Percentiles rank a stretch among this genome's conserved stretches.
Evolutionary conservation across 2,329 filamentous ascomycete genomes (phyloP).

Genomic region (Plectosphaerella plurivora): DNA sequence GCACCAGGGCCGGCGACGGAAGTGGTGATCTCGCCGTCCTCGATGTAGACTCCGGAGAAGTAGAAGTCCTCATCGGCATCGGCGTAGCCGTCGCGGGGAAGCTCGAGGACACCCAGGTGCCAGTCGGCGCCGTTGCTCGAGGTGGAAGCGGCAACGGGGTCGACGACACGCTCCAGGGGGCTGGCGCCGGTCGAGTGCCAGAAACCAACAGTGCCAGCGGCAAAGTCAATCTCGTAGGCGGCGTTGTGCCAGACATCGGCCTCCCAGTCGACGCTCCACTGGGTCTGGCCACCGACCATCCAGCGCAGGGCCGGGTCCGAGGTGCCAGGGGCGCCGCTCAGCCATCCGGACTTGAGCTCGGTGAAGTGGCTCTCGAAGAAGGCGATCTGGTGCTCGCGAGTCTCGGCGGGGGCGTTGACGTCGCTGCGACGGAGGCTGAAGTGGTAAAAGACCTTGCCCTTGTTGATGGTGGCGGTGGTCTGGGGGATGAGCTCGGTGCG

Average conservation of each 20-base stretch:
- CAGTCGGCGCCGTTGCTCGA: conserved; percentile 67
- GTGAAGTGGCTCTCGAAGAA: conserved; percentile 70
- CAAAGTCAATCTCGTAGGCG: conserved; percentile 70
- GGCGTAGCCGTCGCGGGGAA: conserved; percentile 52
- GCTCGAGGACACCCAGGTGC: conserved; percentile 67
- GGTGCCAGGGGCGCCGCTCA: conserved; percentile 39
- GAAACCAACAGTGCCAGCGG: conserved; percentile 56
- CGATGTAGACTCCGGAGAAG: conserved; percentile 69
- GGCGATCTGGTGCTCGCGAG: conserved; percentile 62
- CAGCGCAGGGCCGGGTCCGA: conserved; percentile 55
- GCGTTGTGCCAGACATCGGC: conserved; percentile 70
- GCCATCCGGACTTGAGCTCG: conserved; percentile 67
- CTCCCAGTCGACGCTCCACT: conserved; percentile 60
- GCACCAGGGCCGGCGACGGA: conserved; percentile 9
- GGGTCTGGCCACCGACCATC: conserved; percentile 54
- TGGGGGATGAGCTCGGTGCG: conserved; percentile 71
- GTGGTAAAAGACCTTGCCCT: conserved; percentile 66
- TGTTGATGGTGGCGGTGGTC: conserved; percentile 59
- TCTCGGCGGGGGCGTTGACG: conserved; percentile 55
- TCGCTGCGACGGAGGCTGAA: conserved; percentile 60
- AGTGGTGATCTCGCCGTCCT: conserved; percentile 36
- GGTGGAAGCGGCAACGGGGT: conserved; percentile 55
- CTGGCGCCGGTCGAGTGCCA: conserved; percentile 65
- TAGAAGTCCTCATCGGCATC: conserved; percentile 62
- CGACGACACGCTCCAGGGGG: conserved; percentile 52